A percentile compares a stretch with the other conserved stretches of the same genome.
These are phyloP conservation scores for Odontarrhena argentea DNA, from an alignment of 345 rosid genomes.

Conservation along the genomic window DNA sequence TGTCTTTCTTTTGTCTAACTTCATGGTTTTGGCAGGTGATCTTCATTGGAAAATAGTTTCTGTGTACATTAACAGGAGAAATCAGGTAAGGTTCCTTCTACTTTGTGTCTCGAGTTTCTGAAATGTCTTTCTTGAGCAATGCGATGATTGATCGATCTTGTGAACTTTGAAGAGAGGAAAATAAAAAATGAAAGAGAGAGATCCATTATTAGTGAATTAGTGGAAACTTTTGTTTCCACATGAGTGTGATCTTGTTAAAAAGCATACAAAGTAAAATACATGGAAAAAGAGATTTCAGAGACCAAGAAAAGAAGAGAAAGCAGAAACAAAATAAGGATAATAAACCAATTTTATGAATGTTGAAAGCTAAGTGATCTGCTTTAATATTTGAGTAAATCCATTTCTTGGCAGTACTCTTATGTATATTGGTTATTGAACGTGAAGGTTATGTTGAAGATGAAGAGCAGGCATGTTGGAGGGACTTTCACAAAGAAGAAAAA, in stretches of 20 bases:
- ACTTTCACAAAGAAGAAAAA: conserved; percentile 97
- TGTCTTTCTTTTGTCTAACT: not conserved
- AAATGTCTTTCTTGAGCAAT: conserved; percentile 12
- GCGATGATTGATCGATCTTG: conserved; percentile 17
- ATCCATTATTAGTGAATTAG: conserved; percentile 22
- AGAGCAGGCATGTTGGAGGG: conserved; percentile 94
- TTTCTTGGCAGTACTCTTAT: conserved; percentile 24
- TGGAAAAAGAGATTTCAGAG: conserved; percentile 32
- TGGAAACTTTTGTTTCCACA: conserved; percentile 26
- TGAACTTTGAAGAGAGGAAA: conserved; percentile 24
- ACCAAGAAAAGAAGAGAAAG: conserved; percentile 36
- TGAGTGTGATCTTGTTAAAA: conserved; percentile 37
- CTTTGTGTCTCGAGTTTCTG: not conserved
- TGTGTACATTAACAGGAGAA: conserved; percentile 76
- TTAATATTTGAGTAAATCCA: conserved; percentile 27
- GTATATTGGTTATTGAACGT: conserved; percentile 22
- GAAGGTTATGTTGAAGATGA: conserved; percentile 96
- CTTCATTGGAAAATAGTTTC: conserved; percentile 93
- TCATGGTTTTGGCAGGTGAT: conserved; percentile 67
- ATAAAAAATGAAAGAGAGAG: conserved; percentile 6
- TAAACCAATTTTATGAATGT: conserved; percentile 2
- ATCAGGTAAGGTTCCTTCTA: conserved; percentile 55
- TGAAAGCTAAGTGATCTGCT: conserved; percentile 10
- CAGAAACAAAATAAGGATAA: conserved; percentile 13
- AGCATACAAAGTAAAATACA: conserved; percentile 23